These are phyloP conservation scores for Ustilago curta DNA, from an alignment of 1,284 basidiomycete species.

Conservation along the genomic window DNA sequence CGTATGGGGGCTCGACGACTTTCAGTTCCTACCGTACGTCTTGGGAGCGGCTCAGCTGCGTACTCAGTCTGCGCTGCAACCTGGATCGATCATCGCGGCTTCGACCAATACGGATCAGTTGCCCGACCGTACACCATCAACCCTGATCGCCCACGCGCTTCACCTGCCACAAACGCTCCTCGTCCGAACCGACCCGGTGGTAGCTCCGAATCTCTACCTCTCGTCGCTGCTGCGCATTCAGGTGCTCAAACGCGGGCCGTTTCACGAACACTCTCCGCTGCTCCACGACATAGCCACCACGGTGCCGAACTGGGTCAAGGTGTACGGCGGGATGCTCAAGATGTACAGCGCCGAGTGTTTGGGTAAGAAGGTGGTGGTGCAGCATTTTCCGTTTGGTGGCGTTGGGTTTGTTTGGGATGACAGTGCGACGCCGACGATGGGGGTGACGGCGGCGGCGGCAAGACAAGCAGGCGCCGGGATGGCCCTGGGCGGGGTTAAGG, in stretches of 20 bases:
- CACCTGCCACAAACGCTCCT: conserved; percentile 10
- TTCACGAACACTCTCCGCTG: conserved; percentile 74
- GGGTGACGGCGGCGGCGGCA: not conserved
- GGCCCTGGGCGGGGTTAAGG: conserved; percentile 27
- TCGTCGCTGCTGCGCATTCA: conserved; percentile 76
- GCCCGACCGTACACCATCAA: not conserved
- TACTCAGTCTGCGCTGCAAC: conserved; percentile 23
- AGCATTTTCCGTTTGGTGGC: conserved; percentile 86
- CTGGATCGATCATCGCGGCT: conserved; percentile 10
- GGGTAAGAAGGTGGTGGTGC: conserved; percentile 93
- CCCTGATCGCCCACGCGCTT: conserved; percentile 18
- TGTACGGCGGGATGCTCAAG: conserved; percentile 88
- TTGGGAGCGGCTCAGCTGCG: conserved; percentile 91
- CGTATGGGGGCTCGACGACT: conserved; percentile 96
- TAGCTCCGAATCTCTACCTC: conserved; percentile 65
- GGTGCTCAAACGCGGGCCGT: conserved; percentile 57
- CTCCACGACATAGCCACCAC: conserved; percentile 85
- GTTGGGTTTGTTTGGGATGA: conserved; percentile 49
- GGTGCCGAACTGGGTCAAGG: conserved; percentile 88
- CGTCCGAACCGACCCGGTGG: not conserved
- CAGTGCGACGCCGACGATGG: not conserved
- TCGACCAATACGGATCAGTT: conserved; percentile 25
- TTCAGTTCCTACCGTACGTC: conserved; percentile 87
- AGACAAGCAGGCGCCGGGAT: conserved; percentile 7
- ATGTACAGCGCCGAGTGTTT: conserved; percentile 99